Evolutionary conservation across 1,139 yeast species (phyloP).

Genomic region (Saccharomycopsis hybrid): DNA sequence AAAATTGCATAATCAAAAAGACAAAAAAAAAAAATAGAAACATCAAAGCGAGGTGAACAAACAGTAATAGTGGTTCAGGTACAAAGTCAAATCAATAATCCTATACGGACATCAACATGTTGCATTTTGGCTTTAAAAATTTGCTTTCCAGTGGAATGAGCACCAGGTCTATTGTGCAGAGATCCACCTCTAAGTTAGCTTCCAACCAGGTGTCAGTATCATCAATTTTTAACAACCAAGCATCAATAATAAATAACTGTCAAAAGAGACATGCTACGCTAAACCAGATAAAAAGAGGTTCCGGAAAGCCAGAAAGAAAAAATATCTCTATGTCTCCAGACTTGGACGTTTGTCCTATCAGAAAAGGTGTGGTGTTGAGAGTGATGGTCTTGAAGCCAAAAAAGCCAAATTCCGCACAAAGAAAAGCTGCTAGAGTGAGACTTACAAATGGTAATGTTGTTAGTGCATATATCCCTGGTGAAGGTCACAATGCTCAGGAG

Average conservation of each 20-base stretch:
- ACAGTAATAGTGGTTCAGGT: no score
- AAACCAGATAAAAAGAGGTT: conserved; percentile 66
- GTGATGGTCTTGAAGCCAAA: conserved; percentile 95
- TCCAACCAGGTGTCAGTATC: not conserved
- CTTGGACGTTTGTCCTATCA: conserved; percentile 72
- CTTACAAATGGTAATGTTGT: conserved; percentile 84
- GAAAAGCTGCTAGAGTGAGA: conserved; percentile 95
- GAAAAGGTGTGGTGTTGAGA: conserved; percentile 90
- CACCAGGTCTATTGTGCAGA: not conserved
- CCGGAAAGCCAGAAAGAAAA: conserved; percentile 48
- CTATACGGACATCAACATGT: not conserved
- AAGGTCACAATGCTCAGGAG: conserved; percentile 97
- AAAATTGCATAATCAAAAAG: no score
- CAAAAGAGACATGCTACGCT: conserved; percentile 43
- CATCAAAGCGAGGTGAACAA: no score
- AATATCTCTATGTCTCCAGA: conserved; percentile 67
- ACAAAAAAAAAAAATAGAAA: no score
- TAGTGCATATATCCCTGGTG: conserved; percentile 95
- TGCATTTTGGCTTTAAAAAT: conserved; percentile 6
- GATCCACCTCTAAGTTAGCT: not conserved
- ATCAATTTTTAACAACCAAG: conserved; percentile 3
- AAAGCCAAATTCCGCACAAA: conserved; percentile 96
- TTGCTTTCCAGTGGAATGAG: not conserved
- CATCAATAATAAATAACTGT: conserved; percentile 5
- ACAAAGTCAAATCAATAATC: no score